Conservation (phyloP, 2,329 filamentous ascomycete genomes). For the Neodidymelliopsis sp. region DNA sequence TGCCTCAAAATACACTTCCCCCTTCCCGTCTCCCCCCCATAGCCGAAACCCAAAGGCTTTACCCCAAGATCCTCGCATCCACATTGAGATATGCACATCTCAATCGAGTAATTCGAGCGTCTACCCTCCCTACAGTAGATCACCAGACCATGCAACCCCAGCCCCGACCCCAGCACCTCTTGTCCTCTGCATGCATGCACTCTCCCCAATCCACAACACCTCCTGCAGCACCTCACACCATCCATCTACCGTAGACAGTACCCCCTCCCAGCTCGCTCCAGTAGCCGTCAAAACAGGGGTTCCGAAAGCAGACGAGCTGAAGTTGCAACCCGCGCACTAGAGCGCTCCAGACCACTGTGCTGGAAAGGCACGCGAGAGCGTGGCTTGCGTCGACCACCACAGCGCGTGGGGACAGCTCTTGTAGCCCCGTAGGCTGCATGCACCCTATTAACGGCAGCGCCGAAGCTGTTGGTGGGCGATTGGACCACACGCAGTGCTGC, state of each 20-base stretch:
- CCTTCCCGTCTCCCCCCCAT: no score
- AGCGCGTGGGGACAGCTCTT: no score
- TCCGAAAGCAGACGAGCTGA: constrained; percentile 11
- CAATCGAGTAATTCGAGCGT: constrained; percentile 5
- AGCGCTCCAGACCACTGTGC: constrained; percentile 11
- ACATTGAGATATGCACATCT: background rate
- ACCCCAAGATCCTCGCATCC: no score
- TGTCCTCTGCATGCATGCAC: background rate
- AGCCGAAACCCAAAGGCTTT: no score
- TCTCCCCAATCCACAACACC: background rate
- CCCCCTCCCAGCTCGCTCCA: background rate
- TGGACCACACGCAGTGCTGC: background rate
- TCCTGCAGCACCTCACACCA: background rate
- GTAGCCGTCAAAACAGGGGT: background rate
- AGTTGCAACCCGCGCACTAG: background rate
- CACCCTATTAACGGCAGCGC: no score
- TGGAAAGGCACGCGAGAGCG: constrained; percentile 9
- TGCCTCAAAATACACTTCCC: no score
- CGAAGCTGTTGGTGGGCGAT: no score
- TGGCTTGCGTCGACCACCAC: constrained; percentile 19
- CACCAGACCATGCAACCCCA: background rate
- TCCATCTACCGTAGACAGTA: constrained; percentile 8
- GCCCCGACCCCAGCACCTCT: background rate
- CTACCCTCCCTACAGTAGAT: background rate
- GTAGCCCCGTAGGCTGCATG: no score